Evolutionary conservation across 2,329 filamentous ascomycete species (phyloP), one percentile per base, ranked within the genome.

Genomic region (Chrysoporthe austroafricana): DNA sequence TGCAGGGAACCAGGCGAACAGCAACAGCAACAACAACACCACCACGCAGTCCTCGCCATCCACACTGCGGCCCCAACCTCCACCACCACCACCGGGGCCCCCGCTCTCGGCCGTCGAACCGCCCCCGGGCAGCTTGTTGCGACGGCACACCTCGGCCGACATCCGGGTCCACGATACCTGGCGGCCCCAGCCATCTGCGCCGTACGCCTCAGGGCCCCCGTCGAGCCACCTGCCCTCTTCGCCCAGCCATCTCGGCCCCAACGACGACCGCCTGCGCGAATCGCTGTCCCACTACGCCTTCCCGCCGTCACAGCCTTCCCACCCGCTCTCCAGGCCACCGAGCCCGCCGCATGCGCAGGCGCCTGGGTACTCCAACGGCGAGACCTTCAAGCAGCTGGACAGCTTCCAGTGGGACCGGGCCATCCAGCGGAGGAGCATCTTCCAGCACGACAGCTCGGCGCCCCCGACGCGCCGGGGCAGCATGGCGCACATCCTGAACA

Each of bases 101-200:
- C 89, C 89, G 44, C 83, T 90, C 26, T 86, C 90, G 21, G 83
- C 87, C 67, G 84, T 88, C 43, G 84, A 89, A 73, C 84, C 86
- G 36, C 86, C 88, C 44, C 88, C 90, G 46, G 86, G 88, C 66
- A 94, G 89, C 73, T 84, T 97, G 59, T 87, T 89, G 57, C 90
- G 95, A 71, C 88, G 95, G 70, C 96, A 99, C 79, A 99, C 96
- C 1, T 95, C 94, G 50, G 96, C 96, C 68, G 96, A 99, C 77
- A 98, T 99, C 73, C 90, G 96, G 64, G 91, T 94, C 73, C 91
- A 94, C 76, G 93, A 64, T 6, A 59, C 91, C 48, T 95, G 92
- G 89, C 90, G 89, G 70, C 84, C 84, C 8, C 83, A 80, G 61
- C 81, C 83, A 54, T 84, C 87, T 36, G 91, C 90, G 5, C 91